These are phyloP conservation scores for Barnettozyma pratensis DNA, from an alignment of 805 yeast species.

Conservation along the genomic window DNA sequence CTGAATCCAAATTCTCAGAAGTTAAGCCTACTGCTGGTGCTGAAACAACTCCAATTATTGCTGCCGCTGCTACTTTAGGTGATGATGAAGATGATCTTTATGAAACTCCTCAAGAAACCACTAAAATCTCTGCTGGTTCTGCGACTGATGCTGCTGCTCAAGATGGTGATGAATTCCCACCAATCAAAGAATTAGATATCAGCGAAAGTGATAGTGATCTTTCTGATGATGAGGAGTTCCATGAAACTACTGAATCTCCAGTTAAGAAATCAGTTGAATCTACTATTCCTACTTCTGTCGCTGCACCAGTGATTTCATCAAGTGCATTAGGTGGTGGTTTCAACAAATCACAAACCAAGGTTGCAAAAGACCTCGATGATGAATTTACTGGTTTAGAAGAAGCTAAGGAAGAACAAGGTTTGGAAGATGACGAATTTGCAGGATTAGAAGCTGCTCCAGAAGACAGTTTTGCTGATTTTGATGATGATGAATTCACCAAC, in stretches of 20 bases:
- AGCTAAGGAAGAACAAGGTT: conserved; percentile 6
- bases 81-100: too few species aligned
- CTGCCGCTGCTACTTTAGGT: conserved; percentile 10
- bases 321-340: conserved; percentile 22
- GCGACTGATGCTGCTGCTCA: conserved; percentile 3
- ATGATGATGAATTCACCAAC: conserved; percentile 22
- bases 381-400: conserved; percentile 11
- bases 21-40: too few species aligned
- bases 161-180: conserved; percentile 51
- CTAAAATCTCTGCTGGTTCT: conserved; percentile 1
- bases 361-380: not conserved
- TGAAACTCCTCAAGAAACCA: conserved; percentile 7
- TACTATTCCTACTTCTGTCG: not conserved
- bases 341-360: not conserved
- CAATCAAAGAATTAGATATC: conserved; percentile 50
- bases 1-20: not conserved
- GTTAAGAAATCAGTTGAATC: not conserved
- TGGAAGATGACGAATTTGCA: conserved; percentile 38
- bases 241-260: conserved; percentile 34
- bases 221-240: conserved; percentile 30
- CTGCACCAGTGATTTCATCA: conserved; percentile 25
- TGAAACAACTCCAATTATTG: not conserved
- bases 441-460: conserved; percentile 39
- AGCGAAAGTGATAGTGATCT: conserved; percentile 46
- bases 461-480: conserved; percentile 19